These are phyloP conservation scores for Naematelia aurantialba DNA, from an alignment of 768 basidiomycete genomes.

Conservation along the genomic window DNA sequence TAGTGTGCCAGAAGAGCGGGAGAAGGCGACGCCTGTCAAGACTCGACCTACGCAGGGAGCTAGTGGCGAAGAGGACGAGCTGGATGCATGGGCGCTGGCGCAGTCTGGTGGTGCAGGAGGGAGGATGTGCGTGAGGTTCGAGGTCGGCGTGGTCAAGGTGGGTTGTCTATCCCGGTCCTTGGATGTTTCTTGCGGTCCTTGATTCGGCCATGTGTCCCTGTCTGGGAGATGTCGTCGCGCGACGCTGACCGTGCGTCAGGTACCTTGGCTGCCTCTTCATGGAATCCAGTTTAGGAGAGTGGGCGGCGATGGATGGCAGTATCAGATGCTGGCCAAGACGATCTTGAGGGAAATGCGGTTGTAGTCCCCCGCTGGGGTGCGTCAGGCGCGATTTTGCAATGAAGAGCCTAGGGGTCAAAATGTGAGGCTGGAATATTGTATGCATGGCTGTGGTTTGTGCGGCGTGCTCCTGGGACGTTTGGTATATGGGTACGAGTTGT, in stretches of 20 bases:
- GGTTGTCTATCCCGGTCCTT: conserved; percentile 31
- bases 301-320: conserved; percentile 92
- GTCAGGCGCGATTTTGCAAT: not conserved
- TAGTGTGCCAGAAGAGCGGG: conserved; percentile 16
- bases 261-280: conserved; percentile 86
- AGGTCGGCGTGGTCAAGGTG: conserved; percentile 96
- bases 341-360: conserved; percentile 45
- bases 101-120: conserved; percentile 57
- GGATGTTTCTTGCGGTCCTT: not conserved
- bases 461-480: too few relatives aligned
- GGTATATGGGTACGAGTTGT: too few relatives aligned
- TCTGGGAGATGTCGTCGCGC: too few relatives aligned
- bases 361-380: conserved; percentile 14
- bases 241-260: conserved; percentile 54
- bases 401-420: too few relatives aligned
- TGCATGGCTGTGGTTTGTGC: too few relatives aligned
- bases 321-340: conserved; percentile 75
- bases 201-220: conserved; percentile 1
- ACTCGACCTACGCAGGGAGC: not conserved
- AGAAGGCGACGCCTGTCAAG: conserved; percentile 10
- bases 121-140: conserved; percentile 84
- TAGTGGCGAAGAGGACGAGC: conserved; percentile 38
- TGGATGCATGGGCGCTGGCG: conserved; percentile 49
- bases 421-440: too few relatives aligned
- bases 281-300: conserved; percentile 91